Evolutionary conservation across 305 asterid species (phyloP).

Genomic region (Solanum hybrid): DNA sequence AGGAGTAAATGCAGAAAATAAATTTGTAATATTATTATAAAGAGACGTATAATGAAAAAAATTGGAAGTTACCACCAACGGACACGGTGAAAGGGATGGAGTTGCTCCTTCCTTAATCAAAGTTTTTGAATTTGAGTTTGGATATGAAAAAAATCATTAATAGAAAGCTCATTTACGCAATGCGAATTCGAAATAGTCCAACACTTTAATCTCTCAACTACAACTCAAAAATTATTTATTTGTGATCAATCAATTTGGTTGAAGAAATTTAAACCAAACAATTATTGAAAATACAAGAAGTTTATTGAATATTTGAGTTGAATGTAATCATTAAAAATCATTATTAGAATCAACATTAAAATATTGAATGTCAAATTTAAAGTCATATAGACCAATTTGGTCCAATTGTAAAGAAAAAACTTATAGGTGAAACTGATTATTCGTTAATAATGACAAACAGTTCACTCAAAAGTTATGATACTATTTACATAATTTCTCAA

Average conservation of each 20-base stretch:
- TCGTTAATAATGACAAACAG: background rate
- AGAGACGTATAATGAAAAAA: background rate
- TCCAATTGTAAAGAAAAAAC: background rate
- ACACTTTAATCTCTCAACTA: background rate
- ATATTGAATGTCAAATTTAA: background rate
- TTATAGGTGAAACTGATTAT: background rate
- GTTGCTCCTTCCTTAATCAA: no score
- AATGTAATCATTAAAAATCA: background rate
- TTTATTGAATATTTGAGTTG: background rate
- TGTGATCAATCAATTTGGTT: background rate
- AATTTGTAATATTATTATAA: background rate
- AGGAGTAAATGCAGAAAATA: background rate
- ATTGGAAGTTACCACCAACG: no score
- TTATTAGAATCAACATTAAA: background rate
- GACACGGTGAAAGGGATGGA: no score
- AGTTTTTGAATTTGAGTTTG: rapidly evolving
- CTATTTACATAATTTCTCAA: background rate
- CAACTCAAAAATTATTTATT: background rate
- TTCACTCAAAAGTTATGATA: background rate
- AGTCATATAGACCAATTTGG: background rate
- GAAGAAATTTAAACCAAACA: background rate
- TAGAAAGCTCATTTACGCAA: rapidly evolving
- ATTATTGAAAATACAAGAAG: background rate
- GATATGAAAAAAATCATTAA: no score
- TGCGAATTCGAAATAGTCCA: no score